A percentile compares a stretch with the other conserved stretches of the same genome.
Conservation (phyloP, 257 asterid genomes). For the Ballota nigra region DNA sequence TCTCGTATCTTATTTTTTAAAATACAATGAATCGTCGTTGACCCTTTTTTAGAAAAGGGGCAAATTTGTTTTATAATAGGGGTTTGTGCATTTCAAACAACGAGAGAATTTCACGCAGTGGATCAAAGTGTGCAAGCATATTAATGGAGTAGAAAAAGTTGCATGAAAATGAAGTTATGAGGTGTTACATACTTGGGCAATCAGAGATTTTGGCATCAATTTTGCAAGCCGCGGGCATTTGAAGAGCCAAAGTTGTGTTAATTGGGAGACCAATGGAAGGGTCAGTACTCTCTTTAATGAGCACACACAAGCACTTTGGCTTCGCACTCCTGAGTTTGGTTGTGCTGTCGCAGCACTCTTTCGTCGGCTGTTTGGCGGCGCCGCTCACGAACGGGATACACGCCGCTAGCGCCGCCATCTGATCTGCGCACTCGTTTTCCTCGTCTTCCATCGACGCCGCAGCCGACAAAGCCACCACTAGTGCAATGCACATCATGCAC, state of each 20-base stretch:
- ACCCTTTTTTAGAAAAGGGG: too few relatives aligned
- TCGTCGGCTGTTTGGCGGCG: conserved; percentile 48
- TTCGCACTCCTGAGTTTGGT: conserved; percentile 42
- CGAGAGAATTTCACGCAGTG: too few relatives aligned
- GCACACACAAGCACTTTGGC: conserved; percentile 70
- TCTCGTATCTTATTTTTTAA: too few relatives aligned
- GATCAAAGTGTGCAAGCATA: too few relatives aligned
- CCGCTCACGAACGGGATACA: conserved; percentile 72
- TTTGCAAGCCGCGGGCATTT: conserved; percentile 60
- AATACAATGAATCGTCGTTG: too few relatives aligned
- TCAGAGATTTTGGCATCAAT: conserved; percentile 63
- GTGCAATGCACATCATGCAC: conserved; percentile 13
- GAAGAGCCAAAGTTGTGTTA: conserved; percentile 64
- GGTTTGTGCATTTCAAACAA: too few relatives aligned
- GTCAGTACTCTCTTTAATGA: conserved; percentile 63
- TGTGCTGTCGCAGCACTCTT: conserved; percentile 54
- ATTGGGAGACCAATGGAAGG: conserved; percentile 62
- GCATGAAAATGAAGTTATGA: too few relatives aligned
- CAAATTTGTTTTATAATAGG: too few relatives aligned
- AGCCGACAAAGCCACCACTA: conserved; percentile 17
- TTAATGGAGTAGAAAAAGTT: too few relatives aligned
- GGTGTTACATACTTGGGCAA: conserved; percentile 61
- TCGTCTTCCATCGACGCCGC: conserved; percentile 45
- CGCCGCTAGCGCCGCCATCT: conserved; percentile 46
- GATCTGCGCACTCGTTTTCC: conserved; percentile 62